Conservation (phyloP, 805 yeast genomes). For the Starmerella floricola region DNA sequence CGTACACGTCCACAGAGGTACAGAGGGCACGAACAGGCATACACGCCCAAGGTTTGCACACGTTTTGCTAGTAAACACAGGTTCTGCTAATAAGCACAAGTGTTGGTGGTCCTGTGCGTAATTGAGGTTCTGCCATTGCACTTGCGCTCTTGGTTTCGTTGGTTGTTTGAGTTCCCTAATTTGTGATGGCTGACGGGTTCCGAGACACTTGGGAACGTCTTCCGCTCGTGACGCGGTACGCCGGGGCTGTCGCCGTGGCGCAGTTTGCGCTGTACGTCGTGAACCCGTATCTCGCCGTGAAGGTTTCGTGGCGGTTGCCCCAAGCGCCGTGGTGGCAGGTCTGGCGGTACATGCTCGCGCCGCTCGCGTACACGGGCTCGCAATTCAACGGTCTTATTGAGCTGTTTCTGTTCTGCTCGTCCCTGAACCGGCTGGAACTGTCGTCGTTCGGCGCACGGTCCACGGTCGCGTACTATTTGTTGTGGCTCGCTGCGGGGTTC, state of each 20-base stretch:
- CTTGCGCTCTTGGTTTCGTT: too few relatives aligned
- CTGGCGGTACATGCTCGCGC: conserved; percentile 16
- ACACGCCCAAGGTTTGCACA: too few relatives aligned
- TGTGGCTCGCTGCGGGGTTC: conserved; percentile 18
- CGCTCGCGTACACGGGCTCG: conserved; percentile 9
- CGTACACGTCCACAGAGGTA: too few relatives aligned
- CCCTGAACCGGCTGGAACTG: conserved; percentile 11
- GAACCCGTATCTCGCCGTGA: conserved; percentile 9
- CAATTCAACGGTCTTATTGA: conserved; percentile 8
- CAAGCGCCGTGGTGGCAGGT: conserved; percentile 12
- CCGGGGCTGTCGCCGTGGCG: conserved; percentile 3
- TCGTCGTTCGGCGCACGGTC: conserved; percentile 6
- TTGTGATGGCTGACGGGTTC: too few relatives aligned
- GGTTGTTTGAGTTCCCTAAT: too few relatives aligned
- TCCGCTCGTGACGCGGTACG: conserved; percentile 18
- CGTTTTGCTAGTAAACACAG: too few relatives aligned
- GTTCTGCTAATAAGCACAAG: too few relatives aligned
- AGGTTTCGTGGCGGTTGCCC: conserved; percentile 15
- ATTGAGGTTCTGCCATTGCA: too few relatives aligned
- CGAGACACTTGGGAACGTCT: conserved; percentile 15
- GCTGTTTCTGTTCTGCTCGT: conserved; percentile 8
- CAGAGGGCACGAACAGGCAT: too few relatives aligned
- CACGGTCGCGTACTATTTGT: conserved; percentile 19
- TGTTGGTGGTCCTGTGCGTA: too few relatives aligned
- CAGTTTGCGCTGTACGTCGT: conserved; percentile 3